Evolutionary conservation across 805 yeast species (phyloP), one percentile per base, ranked within the genome.

Genomic region (Candida broadrunensis): DNA sequence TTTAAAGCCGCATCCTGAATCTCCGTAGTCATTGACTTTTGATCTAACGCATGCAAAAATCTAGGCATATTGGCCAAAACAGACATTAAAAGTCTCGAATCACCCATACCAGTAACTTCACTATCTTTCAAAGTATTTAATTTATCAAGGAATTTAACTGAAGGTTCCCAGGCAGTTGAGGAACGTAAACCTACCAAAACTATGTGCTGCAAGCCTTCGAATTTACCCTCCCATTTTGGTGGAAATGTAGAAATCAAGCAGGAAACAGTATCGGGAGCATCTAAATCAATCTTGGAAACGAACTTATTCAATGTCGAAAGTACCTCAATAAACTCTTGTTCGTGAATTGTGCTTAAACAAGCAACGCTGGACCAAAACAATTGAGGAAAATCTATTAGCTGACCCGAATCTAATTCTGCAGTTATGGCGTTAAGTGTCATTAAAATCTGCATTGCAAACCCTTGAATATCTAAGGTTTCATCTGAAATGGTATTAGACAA

Each of bases 341-440:
- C 98, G 52, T 90, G 96, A 21, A 89, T 77, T 0, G 97, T 88
- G 43, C 83, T 83, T 47, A 93, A 65, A 50, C 97, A 85, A 0
- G 98, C 99, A 12, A 89, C 93, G 25, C 90, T 79, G 0, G 90
- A 84, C 99, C 99, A 93, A 57, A 91, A 93, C 30, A 95, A 65
- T 56, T 90, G 97, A 1, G 99, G 98, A 60, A 84, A 88, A 48
- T 87, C 85, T 41, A 87, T 83, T 45, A 93, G 66, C 49, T 85
- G 83, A 29, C 80, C 85, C 7, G 91, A 75, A 49, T 83, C 86
- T 34, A 89, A 65, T 53, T 88, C 95, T 0, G 96, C 93, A 2
- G 91, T 86, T 12, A 89, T 81, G 0, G 97, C 96, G 65, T 91
- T 89, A 52, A 93, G 62, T 0, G 99, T 91, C 97, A 93, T 91